Evolutionary conservation across 768 basidiomycete species (phyloP).

Genomic region (Tylopilus sp.): DNA sequence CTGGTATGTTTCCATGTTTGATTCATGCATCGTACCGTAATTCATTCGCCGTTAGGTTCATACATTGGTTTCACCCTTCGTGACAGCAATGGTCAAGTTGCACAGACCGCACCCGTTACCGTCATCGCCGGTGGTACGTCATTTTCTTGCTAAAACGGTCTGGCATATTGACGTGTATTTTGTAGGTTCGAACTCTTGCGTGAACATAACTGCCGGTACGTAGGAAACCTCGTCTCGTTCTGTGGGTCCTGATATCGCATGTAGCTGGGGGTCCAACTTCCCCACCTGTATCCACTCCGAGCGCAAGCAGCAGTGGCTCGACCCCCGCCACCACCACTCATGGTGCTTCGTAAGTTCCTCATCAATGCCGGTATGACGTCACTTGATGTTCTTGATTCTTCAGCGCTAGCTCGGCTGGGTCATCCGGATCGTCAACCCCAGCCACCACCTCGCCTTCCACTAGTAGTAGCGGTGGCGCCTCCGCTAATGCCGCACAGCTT

Average conservation of each 20-base stretch:
- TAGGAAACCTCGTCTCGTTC: slow-evolving; percentile 15
- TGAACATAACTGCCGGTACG: slow-evolving; percentile 24
- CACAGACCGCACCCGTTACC: slow-evolving; percentile 51
- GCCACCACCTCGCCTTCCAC: slow-evolving; percentile 28
- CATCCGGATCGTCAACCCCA: neutral
- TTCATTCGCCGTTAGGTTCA: slow-evolving; percentile 36
- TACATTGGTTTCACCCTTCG: slow-evolving; percentile 55
- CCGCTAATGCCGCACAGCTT: slow-evolving; percentile 41
- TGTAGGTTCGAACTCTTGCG: slow-evolving; percentile 33
- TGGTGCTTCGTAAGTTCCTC: slow-evolving; percentile 18
- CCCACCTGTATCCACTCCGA: neutral
- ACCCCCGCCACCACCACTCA: neutral
- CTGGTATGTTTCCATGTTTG: slow-evolving; percentile 31
- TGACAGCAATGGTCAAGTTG: slow-evolving; percentile 52
- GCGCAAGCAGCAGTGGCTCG: too few species aligned
- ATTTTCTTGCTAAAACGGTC: neutral
- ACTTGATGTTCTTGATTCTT: slow-evolving; percentile 12
- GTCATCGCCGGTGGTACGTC: slow-evolving; percentile 49
- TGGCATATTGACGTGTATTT: slow-evolving; percentile 19
- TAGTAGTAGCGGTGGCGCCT: slow-evolving; percentile 33
- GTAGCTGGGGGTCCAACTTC: slow-evolving; percentile 25
- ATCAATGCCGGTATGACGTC: neutral
- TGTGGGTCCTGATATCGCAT: slow-evolving; percentile 14
- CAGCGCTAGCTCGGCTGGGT: neutral
- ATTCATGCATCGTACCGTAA: neutral